Percentiles rank a stretch among this genome's conserved stretches.
Evolutionary conservation across 306 rosid species (phyloP).

Genomic region (Prunus armeniaca): DNA sequence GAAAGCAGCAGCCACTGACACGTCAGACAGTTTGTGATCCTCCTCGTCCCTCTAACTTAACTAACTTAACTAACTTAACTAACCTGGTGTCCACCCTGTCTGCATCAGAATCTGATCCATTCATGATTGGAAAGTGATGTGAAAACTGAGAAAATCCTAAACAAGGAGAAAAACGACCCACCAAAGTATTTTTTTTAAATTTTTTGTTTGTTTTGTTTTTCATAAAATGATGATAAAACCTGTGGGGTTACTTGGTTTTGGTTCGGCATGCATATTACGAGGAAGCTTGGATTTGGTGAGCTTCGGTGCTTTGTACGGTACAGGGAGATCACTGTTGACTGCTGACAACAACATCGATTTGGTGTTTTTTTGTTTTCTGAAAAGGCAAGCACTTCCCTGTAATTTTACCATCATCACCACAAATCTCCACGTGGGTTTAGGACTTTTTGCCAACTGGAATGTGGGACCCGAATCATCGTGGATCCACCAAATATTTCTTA

Average conservation of each 20-base stretch:
- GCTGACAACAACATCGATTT: neutral
- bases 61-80: neutral
- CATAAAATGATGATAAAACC: neutral
- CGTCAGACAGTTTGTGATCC: constrained; percentile 6
- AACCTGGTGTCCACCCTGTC: constrained; percentile 17
- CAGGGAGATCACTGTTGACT: neutral
- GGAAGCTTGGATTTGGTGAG: neutral
- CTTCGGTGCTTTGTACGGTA: neutral
- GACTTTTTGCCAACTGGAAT: neutral
- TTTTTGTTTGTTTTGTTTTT: neutral
- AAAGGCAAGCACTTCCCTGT: neutral
- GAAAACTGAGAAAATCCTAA: neutral
- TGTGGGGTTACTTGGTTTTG: neutral
- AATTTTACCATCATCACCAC: neutral
- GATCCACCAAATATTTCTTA: neutral
- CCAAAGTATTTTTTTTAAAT: neutral
- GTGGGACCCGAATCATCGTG: neutral
- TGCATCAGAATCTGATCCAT: constrained; percentile 32
- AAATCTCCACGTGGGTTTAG: neutral
- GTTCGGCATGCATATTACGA: neutral
- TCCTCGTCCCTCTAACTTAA: neutral
- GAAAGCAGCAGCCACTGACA: constrained; percentile 1
- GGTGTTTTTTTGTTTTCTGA: neutral
- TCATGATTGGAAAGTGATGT: constrained; percentile 27
- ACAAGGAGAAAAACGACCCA: neutral